Conservation (phyloP, 2,329 filamentous ascomycete genomes). For the Graphium sp. region DNA sequence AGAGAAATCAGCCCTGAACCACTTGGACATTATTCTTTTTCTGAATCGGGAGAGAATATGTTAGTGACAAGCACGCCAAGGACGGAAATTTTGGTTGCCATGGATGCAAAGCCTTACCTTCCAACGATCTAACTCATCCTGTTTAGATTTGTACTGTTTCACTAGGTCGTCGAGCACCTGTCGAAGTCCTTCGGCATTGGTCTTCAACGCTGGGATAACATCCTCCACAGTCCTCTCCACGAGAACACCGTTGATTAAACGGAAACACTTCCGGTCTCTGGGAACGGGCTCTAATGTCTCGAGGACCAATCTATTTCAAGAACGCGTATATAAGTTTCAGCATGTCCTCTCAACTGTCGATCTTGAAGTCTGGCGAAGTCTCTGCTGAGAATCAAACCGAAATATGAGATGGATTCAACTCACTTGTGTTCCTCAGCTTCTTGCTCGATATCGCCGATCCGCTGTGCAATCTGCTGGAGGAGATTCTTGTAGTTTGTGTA, state of each 20-base stretch:
- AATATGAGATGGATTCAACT: constrained; percentile 15
- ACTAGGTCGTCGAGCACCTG: constrained; percentile 89
- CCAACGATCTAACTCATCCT: constrained; percentile 94
- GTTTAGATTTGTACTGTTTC: constrained; percentile 91
- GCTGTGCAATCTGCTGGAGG: constrained; percentile 83
- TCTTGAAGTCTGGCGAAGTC: too few species aligned
- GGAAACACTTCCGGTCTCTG: constrained; percentile 86
- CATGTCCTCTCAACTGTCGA: too few species aligned
- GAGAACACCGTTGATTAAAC: constrained; percentile 93
- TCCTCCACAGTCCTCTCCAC: constrained; percentile 90
- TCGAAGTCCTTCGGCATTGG: constrained; percentile 83
- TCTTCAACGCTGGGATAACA: constrained; percentile 78
- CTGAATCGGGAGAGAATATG: constrained; percentile 28
- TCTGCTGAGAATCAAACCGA: neutral
- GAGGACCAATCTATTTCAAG: constrained; percentile 59
- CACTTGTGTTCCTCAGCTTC: constrained; percentile 98
- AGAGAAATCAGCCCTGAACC: constrained; percentile 64
- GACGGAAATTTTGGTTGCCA: too few species aligned
- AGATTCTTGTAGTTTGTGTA: constrained; percentile 64
- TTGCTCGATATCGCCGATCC: constrained; percentile 95
- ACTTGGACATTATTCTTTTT: constrained; percentile 85
- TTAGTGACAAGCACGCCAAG: constrained; percentile 2
- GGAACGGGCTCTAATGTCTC: constrained; percentile 77
- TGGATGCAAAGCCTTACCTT: constrained; percentile 81
- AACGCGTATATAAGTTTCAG: constrained; percentile 7